These are phyloP conservation scores for Lentinula raphanica DNA, from an alignment of 768 basidiomycete genomes.

Conservation along the genomic window DNA sequence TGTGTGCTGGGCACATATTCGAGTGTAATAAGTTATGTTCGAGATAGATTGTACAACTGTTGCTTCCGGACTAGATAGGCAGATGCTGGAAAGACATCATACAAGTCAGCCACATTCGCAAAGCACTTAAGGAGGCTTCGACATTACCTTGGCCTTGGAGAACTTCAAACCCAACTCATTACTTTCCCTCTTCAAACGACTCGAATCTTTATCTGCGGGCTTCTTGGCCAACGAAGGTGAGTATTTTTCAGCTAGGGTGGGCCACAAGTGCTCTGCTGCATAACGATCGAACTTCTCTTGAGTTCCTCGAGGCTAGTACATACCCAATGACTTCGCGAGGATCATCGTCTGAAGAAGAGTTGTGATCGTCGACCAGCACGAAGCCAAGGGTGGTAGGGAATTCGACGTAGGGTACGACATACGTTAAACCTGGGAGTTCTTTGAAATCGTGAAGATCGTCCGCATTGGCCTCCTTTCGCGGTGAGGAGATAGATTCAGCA, in stretches of 20 bases:
- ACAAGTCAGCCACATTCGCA: neutral
- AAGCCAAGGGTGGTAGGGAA: neutral
- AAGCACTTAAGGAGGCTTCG: neutral
- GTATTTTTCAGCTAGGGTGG: neutral
- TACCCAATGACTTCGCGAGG: neutral
- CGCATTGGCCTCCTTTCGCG: neutral
- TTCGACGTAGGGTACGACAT: neutral
- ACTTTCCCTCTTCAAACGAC: neutral
- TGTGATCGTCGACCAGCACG: neutral
- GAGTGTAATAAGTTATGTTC: too few relatives aligned
- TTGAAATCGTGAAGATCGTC: conserved; percentile 4
- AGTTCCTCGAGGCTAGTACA: neutral
- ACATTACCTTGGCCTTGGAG: neutral
- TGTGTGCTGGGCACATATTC: too few relatives aligned
- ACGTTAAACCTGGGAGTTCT: neutral
- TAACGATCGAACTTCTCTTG: neutral
- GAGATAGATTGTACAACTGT: too few relatives aligned
- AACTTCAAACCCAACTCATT: conserved; percentile 1
- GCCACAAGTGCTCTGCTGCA: conserved; percentile 2
- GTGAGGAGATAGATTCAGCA: neutral
- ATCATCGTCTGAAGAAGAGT: neutral
- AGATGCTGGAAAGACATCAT: neutral
- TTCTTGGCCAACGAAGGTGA: neutral
- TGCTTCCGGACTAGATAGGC: neutral
- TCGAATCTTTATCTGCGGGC: conserved; percentile 1